Evolutionary conservation across 345 rosid genomes (phyloP).

Genomic region (Gossypium raimondii): DNA sequence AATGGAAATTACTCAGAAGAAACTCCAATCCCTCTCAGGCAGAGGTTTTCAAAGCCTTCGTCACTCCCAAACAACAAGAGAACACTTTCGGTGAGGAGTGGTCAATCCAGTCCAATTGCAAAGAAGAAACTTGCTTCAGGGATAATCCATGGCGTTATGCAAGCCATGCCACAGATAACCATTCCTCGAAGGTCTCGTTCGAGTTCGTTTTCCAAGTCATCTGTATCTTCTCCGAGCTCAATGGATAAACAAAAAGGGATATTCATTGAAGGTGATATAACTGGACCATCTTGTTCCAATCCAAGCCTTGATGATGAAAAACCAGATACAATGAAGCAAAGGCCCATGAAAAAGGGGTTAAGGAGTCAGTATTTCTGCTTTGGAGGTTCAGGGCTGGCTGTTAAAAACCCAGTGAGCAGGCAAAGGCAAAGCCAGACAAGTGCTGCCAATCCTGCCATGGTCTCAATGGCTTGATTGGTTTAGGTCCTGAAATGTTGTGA

Average conservation of each 20-base stretch:
- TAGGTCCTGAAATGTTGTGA: neutral
- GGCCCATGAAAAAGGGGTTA: slow-evolving; percentile 33
- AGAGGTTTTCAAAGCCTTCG: slow-evolving; percentile 52
- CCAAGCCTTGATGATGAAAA: slow-evolving; percentile 28
- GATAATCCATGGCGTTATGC: slow-evolving; percentile 47
- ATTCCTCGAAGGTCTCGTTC: slow-evolving; percentile 57
- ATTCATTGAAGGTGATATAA: slow-evolving; percentile 37
- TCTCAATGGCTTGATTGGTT: slow-evolving; percentile 41
- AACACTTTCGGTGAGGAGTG: slow-evolving; percentile 70
- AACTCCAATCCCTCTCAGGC: slow-evolving; percentile 61
- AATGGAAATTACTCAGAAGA: slow-evolving; percentile 29
- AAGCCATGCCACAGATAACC: slow-evolving; percentile 41
- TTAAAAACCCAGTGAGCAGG: slow-evolving; percentile 41
- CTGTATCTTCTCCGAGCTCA: slow-evolving; percentile 50
- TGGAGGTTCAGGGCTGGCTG: slow-evolving; percentile 48
- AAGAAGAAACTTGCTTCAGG: slow-evolving; percentile 71
- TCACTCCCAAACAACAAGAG: slow-evolving; percentile 56
- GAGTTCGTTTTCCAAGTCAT: slow-evolving; percentile 71
- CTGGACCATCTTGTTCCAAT: slow-evolving; percentile 46
- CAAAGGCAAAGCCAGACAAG: slow-evolving; percentile 30
- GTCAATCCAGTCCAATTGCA: slow-evolving; percentile 69
- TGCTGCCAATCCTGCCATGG: slow-evolving; percentile 31
- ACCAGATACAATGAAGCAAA: slow-evolving; percentile 35
- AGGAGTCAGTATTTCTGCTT: slow-evolving; percentile 73
- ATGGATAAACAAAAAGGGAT: slow-evolving; percentile 63